Evolutionary conservation across 331 rosid species (phyloP).

Genomic region (Malus hybrid): DNA sequence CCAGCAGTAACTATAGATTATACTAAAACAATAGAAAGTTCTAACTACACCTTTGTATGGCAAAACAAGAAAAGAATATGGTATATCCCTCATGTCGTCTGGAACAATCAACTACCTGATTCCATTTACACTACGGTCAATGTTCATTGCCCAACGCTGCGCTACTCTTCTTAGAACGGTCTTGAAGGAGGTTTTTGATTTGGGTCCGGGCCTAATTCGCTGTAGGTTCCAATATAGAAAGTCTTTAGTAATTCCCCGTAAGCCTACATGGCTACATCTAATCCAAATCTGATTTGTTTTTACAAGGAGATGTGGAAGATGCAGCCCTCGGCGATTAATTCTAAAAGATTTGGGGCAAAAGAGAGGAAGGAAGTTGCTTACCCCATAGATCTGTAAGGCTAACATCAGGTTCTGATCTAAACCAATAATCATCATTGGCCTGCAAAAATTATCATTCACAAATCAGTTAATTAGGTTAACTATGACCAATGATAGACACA

Average conservation of each 20-base stretch:
- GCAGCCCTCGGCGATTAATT: not conserved
- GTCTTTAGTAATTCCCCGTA: not conserved
- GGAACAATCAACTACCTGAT: conserved; percentile 9
- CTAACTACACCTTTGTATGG: conserved; percentile 14
- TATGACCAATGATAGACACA: not conserved
- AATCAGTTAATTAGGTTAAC: not conserved
- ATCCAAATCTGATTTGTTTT: not conserved
- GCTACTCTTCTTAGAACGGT: conserved; percentile 5
- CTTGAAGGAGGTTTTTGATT: conserved; percentile 9
- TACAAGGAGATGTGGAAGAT: not conserved
- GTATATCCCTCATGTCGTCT: conserved; percentile 13
- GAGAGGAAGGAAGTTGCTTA: conserved; percentile 23
- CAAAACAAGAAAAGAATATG: conserved; percentile 2
- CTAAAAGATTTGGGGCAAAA: not conserved
- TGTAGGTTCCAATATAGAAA: conserved; percentile 14
- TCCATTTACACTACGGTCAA: conserved; percentile 15
- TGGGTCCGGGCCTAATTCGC: conserved; percentile 25
- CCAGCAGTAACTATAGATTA: conserved; percentile 6
- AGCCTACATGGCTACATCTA: not conserved
- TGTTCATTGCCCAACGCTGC: conserved; percentile 14
- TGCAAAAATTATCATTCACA: conserved; percentile 18
- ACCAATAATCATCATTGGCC: conserved; percentile 79
- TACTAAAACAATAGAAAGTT: not conserved
- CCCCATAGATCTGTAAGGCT: conserved; percentile 65
- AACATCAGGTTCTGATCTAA: conserved; percentile 53